Conservation (phyloP, 2,329 filamentous ascomycete genomes). For the Neonectria hederae region DNA sequence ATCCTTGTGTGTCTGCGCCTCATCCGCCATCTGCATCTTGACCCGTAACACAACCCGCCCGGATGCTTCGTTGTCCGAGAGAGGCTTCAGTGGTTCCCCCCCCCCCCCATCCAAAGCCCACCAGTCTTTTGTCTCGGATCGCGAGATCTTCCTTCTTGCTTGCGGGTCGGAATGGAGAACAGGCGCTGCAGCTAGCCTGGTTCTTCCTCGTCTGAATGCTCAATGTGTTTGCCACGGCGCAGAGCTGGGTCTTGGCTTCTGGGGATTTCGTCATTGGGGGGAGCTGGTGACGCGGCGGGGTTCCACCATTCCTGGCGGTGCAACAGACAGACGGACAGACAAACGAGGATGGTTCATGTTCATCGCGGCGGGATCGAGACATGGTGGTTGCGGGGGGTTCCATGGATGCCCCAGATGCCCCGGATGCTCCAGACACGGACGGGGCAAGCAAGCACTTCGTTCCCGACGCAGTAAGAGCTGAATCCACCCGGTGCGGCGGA, state of each 20-base stretch:
- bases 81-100: too few relatives aligned
- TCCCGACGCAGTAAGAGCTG: too few relatives aligned
- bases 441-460: too few relatives aligned
- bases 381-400: not conserved
- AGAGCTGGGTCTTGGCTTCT: conserved; percentile 2
- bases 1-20: conserved; percentile 8
- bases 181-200: conserved; percentile 31
- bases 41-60: not conserved
- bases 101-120: not conserved
- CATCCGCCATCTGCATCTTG: not conserved
- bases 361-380: not conserved
- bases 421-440: not conserved
- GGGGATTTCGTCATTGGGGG: conserved; percentile 10
- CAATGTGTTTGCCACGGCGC: conserved; percentile 1
- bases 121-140: not conserved
- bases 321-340: not conserved
- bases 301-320: conserved; percentile 27
- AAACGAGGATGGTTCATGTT: not conserved
- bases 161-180: conserved; percentile 1
- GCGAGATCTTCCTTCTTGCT: not conserved
- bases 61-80: not conserved
- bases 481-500: not conserved
- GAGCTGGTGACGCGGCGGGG: conserved; percentile 34
- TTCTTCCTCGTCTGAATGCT: conserved; percentile 17
- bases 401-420: not conserved